Evolutionary conservation across 139 green algal genomes (phyloP).

Genomic region (Ettlia oleoabundans): DNA sequence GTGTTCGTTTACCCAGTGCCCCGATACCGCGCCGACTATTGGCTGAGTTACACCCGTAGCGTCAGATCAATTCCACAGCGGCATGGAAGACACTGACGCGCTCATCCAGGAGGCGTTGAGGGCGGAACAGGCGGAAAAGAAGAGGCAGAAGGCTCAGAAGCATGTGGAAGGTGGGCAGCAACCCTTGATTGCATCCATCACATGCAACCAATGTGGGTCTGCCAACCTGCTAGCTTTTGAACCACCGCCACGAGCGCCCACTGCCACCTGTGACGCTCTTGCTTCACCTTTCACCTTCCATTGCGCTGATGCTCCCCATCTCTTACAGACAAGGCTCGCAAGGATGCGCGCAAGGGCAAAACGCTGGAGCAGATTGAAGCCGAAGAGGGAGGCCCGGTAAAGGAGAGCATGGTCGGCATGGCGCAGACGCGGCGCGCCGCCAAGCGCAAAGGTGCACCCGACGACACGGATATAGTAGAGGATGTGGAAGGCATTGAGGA

Average conservation of each 20-base stretch:
- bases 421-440: conserved; percentile 63
- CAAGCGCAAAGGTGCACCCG: conserved; percentile 54
- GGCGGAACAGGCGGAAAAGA: conserved; percentile 52
- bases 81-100: conserved; percentile 41
- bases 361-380: conserved; percentile 69
- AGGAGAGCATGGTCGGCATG: conserved; percentile 68
- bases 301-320: no score
- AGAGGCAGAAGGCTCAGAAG: conserved; percentile 37
- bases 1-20: not conserved
- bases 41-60: no score
- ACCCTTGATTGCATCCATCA: not conserved
- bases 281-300: not conserved
- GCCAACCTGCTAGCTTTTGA: no score
- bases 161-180: not conserved
- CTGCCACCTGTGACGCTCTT: not conserved
- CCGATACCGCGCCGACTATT: not conserved
- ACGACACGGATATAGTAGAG: conserved; percentile 41
- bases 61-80: no score
- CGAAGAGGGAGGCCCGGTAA: conserved; percentile 70
- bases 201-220: not conserved
- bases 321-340: conserved; percentile 14
- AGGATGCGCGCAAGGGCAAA: conserved; percentile 53
- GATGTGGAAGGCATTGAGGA: conserved; percentile 28
- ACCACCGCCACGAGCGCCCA: not conserved
- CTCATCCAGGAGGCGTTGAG: conserved; percentile 51